Conservation (phyloP, 1,139 yeast species). For the Yamadazyma siamensis region DNA sequence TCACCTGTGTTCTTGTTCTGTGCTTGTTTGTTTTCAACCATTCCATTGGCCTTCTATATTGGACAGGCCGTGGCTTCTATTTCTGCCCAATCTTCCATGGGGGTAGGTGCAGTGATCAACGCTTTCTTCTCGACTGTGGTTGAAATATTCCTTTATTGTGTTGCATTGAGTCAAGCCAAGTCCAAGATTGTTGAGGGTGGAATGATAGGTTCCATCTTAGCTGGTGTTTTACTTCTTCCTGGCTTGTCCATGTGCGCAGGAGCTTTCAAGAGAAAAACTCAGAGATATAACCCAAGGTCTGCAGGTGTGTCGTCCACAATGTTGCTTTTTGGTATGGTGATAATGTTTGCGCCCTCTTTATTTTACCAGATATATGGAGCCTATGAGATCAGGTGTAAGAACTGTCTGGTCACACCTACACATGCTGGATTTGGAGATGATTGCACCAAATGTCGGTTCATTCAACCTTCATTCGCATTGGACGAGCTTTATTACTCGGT, state of each 20-base stretch:
- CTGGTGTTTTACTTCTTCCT: constrained; percentile 87
- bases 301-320: constrained; percentile 98
- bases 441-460: constrained; percentile 73
- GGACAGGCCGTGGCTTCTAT: constrained; percentile 99
- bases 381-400: constrained; percentile 70
- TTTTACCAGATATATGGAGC: constrained; percentile 90
- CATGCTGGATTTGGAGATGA: constrained; percentile 22
- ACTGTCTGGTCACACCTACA: constrained; percentile 26
- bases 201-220: constrained; percentile 91
- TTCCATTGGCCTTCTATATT: constrained; percentile 93
- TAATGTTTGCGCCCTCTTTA: constrained; percentile 90
- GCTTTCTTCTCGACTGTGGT: constrained; percentile 97
- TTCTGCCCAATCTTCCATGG: constrained; percentile 98
- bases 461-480: constrained; percentile 68
- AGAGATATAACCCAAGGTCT: constrained; percentile 89
- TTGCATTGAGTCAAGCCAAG: constrained; percentile 81
- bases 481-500: constrained; percentile 63
- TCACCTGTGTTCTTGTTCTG: constrained; percentile 63
- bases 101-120: constrained; percentile 97
- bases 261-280: constrained; percentile 86
- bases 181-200: constrained; percentile 94
- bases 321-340: constrained; percentile 86
- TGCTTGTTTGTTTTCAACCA: constrained; percentile 76
- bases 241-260: constrained; percentile 98
- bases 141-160: constrained; percentile 88